Percentiles rank a stretch among this genome's conserved stretches.
Evolutionary conservation across 2,329 filamentous ascomycete species (phyloP).

Genomic region (Sclerotinia glacialis): DNA sequence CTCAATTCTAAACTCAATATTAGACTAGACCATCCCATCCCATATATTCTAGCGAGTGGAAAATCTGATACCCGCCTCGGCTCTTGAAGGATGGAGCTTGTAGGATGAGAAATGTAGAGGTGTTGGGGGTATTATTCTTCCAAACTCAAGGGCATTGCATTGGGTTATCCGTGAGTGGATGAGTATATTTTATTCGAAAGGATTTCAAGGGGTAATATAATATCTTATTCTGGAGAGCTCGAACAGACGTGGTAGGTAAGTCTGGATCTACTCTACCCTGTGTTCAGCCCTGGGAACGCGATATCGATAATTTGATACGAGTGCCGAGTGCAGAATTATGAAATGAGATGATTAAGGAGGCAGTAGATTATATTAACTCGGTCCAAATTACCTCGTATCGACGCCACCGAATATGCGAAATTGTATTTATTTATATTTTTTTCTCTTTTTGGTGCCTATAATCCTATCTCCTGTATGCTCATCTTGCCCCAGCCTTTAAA

Average conservation of each 20-base stretch:
- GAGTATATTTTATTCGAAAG: too few species aligned
- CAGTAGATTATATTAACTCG: not conserved
- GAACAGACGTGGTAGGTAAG: too few species aligned
- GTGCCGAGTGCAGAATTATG: not conserved
- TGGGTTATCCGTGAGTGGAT: too few species aligned
- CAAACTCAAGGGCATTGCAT: too few species aligned
- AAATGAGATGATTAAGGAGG: not conserved
- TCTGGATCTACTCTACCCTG: too few species aligned
- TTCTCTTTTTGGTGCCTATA: not conserved
- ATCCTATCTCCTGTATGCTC: not conserved
- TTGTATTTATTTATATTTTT: too few species aligned
- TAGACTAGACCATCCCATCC: not conserved
- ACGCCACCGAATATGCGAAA: not conserved
- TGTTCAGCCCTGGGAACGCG: not conserved
- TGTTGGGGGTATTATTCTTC: too few species aligned
- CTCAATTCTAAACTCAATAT: too few species aligned
- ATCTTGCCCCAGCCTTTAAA: not conserved
- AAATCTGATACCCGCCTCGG: not conserved
- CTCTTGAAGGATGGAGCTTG: not conserved
- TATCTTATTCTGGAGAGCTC: too few species aligned
- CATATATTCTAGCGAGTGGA: not conserved
- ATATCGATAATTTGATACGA: not conserved
- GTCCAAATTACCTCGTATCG: not conserved
- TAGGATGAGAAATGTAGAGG: not conserved
- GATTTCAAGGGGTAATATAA: too few species aligned